Evolutionary conservation across 805 yeast genomes (phyloP).

Genomic region (Saccharomycopsis babjevae): DNA sequence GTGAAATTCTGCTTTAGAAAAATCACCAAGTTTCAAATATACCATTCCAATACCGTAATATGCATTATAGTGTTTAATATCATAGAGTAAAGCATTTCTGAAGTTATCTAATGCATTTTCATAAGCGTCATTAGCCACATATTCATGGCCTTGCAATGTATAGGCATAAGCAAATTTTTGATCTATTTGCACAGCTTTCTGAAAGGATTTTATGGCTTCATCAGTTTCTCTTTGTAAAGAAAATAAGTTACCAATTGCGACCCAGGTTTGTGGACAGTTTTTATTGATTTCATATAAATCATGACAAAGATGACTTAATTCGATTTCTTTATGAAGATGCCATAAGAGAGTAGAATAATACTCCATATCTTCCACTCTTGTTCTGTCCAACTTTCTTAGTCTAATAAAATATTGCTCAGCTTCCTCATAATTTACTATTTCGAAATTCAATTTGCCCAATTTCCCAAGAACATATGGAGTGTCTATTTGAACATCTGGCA

Average conservation of each 20-base stretch:
- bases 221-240: slow-evolving; percentile 78
- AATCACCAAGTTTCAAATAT: slow-evolving; percentile 75
- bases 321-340: slow-evolving; percentile 80
- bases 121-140: slow-evolving; percentile 76
- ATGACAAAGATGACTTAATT: slow-evolving; percentile 71
- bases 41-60: slow-evolving; percentile 96
- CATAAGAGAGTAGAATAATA: slow-evolving; percentile 81
- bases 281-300: slow-evolving; percentile 61
- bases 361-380: slow-evolving; percentile 83
- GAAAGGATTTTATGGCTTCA: slow-evolving; percentile 81
- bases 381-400: slow-evolving; percentile 61
- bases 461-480: slow-evolving; percentile 83
- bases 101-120: slow-evolving; percentile 82
- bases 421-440: slow-evolving; percentile 74
- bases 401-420: slow-evolving; percentile 53
- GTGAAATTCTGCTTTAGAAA: slow-evolving; percentile 73
- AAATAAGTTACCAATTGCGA: slow-evolving; percentile 79
- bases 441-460: slow-evolving; percentile 75
- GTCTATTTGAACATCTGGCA: slow-evolving; percentile 52
- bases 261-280: slow-evolving; percentile 80
- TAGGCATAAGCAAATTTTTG: slow-evolving; percentile 75
- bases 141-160: slow-evolving; percentile 91
- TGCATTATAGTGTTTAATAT: slow-evolving; percentile 84
- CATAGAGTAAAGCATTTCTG: slow-evolving; percentile 64
- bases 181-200: slow-evolving; percentile 61